phyloP scores from a whole-genome alignment of 305 asterid species.

The Fraxinus velutina region DNA sequence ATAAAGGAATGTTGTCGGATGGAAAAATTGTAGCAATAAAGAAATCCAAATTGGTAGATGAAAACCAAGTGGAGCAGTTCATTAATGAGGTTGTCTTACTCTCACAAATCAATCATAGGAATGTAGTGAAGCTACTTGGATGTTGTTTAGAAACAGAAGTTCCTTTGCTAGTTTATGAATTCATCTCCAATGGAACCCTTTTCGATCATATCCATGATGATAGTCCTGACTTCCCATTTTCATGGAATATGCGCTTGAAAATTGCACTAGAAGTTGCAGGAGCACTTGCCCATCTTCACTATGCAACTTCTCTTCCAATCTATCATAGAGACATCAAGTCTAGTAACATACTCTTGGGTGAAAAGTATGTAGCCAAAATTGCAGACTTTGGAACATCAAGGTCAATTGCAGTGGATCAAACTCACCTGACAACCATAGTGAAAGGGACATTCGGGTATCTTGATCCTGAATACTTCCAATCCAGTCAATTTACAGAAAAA shows the following conservation, averaged over 20 bases:
- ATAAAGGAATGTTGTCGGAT: neutral
- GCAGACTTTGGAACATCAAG: constrained; percentile 28
- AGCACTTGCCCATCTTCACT: constrained; percentile 28
- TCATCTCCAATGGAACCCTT: constrained; percentile 11
- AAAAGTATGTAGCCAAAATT: constrained; percentile 7
- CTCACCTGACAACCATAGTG: constrained; percentile 19
- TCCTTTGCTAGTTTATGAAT: neutral
- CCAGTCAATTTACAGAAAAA: constrained; percentile 1
- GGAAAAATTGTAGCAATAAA: constrained; percentile 9
- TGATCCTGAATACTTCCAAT: constrained; percentile 22
- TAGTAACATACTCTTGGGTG: constrained; percentile 21
- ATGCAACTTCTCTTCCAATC: constrained; percentile 19
- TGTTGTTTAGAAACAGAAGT: neutral
- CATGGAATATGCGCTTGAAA: constrained; percentile 22
- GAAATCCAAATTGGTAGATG: neutral
- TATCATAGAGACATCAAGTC: constrained; percentile 30
- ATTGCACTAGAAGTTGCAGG: constrained; percentile 27
- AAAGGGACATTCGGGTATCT: constrained; percentile 25
- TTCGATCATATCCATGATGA: constrained; percentile 13
- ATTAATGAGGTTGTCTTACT: constrained; percentile 19
- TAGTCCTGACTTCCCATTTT: neutral
- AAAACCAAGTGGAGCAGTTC: constrained; percentile 16
- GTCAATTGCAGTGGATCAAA: constrained; percentile 17
- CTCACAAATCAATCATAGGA: constrained; percentile 16
- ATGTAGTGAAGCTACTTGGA: constrained; percentile 1